Evolutionary conservation across 345 rosid genomes (phyloP), one percentile per base, ranked within the genome.

Genomic region (Hirschfeldia incana): DNA sequence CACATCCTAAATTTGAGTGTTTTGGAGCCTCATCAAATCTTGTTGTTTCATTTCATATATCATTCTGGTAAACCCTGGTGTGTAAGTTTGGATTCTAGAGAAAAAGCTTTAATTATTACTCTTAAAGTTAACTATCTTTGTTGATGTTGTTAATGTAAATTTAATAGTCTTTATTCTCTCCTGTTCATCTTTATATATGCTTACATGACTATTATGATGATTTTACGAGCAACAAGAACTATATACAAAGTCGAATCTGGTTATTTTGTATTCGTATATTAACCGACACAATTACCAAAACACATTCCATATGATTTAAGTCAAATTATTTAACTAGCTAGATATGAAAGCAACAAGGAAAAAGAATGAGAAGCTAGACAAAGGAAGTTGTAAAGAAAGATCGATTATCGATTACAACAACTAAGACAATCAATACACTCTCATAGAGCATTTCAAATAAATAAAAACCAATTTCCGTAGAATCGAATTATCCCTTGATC

Each of bases 381-480:
- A 57, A 37, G 58, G 30, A 1, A 67, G 29, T 11, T 39, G 60
- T 75, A 28, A 32, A 30, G 10, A 67, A 69, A 46, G 7, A 61
- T 76, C 28, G n/a, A 46, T 76, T 69, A 3, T 67, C 59, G 68
- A 42, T 34, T 70, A 70, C 80, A 70, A 27, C 1, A 70, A 27
- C 1, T 53, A 53, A 64, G 72, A 72, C 67, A 73, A 67, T 63
- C 79, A 80, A 74, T 53, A 37, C 74, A 79, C 39, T 49, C 4
- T 66, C 34, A 39, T 17, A 57, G 59, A 69, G 44, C 55, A 36
- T 15, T 49, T 12, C 30, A 55, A 67, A 75, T 21, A 6, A 27
- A 44, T 39, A 36, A 68, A 65, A 62, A 69, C 44, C 16, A 69
- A 62, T 53, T 51, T 80, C 29, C 79, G 74, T 17, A 32, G 32